phyloP scores from a whole-genome alignment of 805 yeast genomes.

The Candida cerambycidarum region DNA sequence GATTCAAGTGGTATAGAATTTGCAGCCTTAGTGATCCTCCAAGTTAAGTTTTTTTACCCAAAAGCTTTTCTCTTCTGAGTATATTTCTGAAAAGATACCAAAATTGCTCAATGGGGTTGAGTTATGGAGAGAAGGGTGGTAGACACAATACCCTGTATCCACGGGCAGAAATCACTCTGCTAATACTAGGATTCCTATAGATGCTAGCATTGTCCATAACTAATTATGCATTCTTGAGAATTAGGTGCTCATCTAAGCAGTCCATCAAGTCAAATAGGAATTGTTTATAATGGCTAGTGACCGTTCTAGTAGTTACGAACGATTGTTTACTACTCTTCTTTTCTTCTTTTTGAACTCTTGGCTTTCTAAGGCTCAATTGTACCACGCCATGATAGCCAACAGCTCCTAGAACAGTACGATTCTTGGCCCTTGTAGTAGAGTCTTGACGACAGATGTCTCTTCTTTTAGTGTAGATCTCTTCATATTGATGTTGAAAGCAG shows the following conservation, averaged over 20 bases:
- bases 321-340: no score
- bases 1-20: constrained; percentile 8
- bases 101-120: constrained; percentile 18
- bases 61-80: constrained; percentile 4
- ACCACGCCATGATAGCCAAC: not conserved
- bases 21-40: constrained; percentile 11
- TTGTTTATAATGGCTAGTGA: constrained; percentile 14
- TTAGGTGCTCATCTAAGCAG: constrained; percentile 7
- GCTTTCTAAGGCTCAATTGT: not conserved
- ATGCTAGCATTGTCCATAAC: constrained; percentile 18
- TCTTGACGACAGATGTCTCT: constrained; percentile 12
- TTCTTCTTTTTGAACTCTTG: no score
- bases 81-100: constrained; percentile 13
- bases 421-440: constrained; percentile 1
- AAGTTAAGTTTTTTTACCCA: constrained; percentile 8
- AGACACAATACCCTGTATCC: constrained; percentile 15
- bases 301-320: constrained; percentile 10
- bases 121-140: constrained; percentile 15
- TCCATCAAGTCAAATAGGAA: constrained; percentile 13
- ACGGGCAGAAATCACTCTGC: constrained; percentile 11
- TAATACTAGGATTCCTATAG: constrained; percentile 13
- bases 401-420: not conserved
- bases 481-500: constrained; percentile 16
- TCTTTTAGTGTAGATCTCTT: constrained; percentile 6
- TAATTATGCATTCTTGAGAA: constrained; percentile 9